A percentile compares a stretch with the other conserved stretches of the same genome.
phyloP scores from a whole-genome alignment of 2,329 filamentous ascomycete genomes.

The Aspergillus chevalieri region DNA sequence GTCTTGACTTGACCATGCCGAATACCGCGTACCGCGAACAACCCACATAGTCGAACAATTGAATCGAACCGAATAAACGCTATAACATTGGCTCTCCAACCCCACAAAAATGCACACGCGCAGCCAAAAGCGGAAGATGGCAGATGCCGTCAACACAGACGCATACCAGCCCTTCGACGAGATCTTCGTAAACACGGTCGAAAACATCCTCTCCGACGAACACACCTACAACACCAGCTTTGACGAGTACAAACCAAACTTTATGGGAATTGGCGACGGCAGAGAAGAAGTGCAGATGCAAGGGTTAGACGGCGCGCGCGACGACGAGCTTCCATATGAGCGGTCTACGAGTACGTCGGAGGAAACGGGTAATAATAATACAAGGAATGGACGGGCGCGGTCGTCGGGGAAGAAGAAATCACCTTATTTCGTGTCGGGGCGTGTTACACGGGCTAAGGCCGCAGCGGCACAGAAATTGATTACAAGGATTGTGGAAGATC shows the following conservation, averaged over 20 bases:
- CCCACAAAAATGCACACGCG: not conserved
- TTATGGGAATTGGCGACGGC: too few relatives aligned
- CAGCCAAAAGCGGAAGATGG: not conserved
- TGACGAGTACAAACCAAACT: slow-evolving; percentile 4
- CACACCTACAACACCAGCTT: slow-evolving; percentile 13
- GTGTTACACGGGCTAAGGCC: not conserved
- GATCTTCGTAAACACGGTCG: slow-evolving; percentile 10
- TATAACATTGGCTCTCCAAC: not conserved
- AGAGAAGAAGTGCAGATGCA: too few relatives aligned
- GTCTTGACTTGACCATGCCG: not conserved
- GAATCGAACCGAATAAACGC: not conserved
- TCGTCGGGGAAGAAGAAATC: slow-evolving; percentile 1
- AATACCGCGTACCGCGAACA: not conserved
- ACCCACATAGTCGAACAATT: not conserved
- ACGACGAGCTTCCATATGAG: too few relatives aligned
- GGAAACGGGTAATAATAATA: not conserved
- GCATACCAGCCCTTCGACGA: slow-evolving; percentile 17
- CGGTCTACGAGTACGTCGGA: not conserved
- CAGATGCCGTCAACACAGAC: slow-evolving; percentile 8
- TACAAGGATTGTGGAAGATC: not conserved
- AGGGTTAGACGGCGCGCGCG: too few relatives aligned
- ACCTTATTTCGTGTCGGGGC: slow-evolving; percentile 5
- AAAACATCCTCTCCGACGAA: slow-evolving; percentile 22
- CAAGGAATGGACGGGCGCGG: not conserved
- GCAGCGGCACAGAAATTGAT: slow-evolving; percentile 2